phyloP scores from a whole-genome alignment of 768 basidiomycete species.

The Russula emetica region DNA sequence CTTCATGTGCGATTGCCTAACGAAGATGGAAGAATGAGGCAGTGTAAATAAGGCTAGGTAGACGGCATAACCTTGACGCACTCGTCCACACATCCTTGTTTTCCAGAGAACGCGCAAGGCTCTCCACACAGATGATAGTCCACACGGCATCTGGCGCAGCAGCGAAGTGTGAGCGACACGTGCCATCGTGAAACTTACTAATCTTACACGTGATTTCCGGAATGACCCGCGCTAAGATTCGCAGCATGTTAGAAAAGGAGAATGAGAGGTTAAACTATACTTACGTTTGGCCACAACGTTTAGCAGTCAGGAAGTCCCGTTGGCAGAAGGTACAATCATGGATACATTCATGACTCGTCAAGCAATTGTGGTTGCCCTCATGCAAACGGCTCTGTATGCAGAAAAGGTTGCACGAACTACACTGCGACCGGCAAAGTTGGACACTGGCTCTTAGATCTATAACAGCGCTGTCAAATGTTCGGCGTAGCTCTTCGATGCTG shows the following conservation, averaged over 20 bases:
- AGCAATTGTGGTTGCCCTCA: slow-evolving; percentile 46
- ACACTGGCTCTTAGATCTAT: slow-evolving; percentile 46
- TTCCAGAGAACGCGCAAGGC: slow-evolving; percentile 43
- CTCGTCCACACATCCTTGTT: slow-evolving; percentile 47
- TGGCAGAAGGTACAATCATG: slow-evolving; percentile 44
- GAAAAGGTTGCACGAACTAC: slow-evolving; percentile 44
- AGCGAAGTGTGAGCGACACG: slow-evolving; percentile 28
- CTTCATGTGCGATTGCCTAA: slow-evolving; percentile 50
- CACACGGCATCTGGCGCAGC: slow-evolving; percentile 41
- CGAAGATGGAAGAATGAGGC: background rate
- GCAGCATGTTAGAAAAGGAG: background rate
- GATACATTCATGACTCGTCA: slow-evolving; percentile 46
- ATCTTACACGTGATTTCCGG: slow-evolving; percentile 49
- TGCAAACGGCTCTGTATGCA: slow-evolving; percentile 49
- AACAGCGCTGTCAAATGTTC: slow-evolving; percentile 41
- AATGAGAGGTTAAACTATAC: slow-evolving; percentile 27
- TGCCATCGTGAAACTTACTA: background rate
- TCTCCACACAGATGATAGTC: slow-evolving; percentile 53
- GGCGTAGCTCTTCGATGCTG: slow-evolving; percentile 44
- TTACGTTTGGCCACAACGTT: slow-evolving; percentile 46
- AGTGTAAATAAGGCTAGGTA: background rate
- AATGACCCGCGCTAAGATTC: slow-evolving; percentile 48
- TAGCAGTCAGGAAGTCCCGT: slow-evolving; percentile 27
- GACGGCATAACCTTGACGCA: slow-evolving; percentile 46
- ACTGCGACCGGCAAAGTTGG: slow-evolving; percentile 49